These are phyloP conservation scores for Penicillium paradoxum DNA, from an alignment of 495 filamentous ascomycete species.

Conservation along the genomic window DNA sequence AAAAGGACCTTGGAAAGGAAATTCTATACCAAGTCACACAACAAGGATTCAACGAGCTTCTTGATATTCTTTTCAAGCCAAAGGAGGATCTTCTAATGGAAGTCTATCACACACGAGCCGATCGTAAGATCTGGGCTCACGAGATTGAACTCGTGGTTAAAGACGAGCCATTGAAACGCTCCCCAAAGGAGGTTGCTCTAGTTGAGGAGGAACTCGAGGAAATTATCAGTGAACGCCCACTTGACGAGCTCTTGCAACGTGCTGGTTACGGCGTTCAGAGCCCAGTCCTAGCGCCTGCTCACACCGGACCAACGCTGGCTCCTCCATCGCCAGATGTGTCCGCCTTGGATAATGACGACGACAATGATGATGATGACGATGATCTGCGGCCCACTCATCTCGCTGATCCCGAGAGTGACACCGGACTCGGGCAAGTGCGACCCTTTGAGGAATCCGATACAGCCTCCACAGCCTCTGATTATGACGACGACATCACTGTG, in stretches of 20 bases:
- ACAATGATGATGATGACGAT: conserved; percentile 12
- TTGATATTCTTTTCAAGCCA: conserved; percentile 76
- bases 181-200: conserved; percentile 13
- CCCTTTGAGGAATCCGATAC: conserved; percentile 7
- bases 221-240: conserved; percentile 21
- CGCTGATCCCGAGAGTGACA: neutral
- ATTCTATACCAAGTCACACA: conserved; percentile 86
- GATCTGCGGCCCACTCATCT: conserved; percentile 9
- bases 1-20: conserved; percentile 79
- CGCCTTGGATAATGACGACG: conserved; percentile 21
- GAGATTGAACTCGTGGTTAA: conserved; percentile 46
- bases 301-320: conserved; percentile 20
- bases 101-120: conserved; percentile 55
- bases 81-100: conserved; percentile 75
- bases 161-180: conserved; percentile 15
- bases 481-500: conserved; percentile 11
- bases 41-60: conserved; percentile 84
- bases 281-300: conserved; percentile 16
- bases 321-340: conserved; percentile 18
- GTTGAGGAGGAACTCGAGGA: conserved; percentile 26
- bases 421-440: neutral
- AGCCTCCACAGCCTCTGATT: conserved; percentile 14
- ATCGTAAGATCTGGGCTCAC: conserved; percentile 53
- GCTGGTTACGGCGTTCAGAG: conserved; percentile 46
- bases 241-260: conserved; percentile 46